Base-by-base conservation (phyloP, 106 monocot species). In the Hemerocallis citrina region DNA sequence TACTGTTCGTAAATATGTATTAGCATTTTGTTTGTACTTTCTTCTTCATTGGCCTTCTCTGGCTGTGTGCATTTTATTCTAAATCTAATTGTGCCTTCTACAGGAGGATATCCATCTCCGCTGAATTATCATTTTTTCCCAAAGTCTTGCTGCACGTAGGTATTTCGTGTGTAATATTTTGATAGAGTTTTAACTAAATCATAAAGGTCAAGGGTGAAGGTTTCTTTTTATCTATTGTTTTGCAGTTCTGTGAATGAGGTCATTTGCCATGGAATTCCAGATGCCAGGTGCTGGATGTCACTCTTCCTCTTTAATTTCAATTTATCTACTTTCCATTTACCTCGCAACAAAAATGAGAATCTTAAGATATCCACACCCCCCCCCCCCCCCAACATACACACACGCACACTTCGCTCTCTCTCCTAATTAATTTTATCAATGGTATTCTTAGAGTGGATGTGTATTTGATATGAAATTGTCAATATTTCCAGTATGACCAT, bases 81-180 rank as follows among this genome's bases (percentile, higher is more conserved):
- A 2, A 59, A n/a, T n/a, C n/a, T n/a, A n/a, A 49, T 8, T 62
- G 29, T 19, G 39, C 7, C 34, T 12, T 64, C 64, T 63, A 66
- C 84, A 98, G 98, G 98, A 59, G 98, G 74, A 63, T 98, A 98
- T 64, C 98, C 98, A 43, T 98, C 98, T 54, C 92, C 98, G 30
- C 63, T 98, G 31, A 98, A 98, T 62, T 98, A 98, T 42, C 79
- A 92, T 71, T 98, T 98, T 77, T 98, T 98, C 66, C 98, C 98
- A 17, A 98, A 98, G 66, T 91, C 98, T 70, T 98, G 98, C 75
- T 98, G 98, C 98, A 98, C 98, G 98, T 98, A 98, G 49, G 98
- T 61, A 52, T 74, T 36, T 55, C 16, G 9, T 19, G 11, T 7
- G 15, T 47, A 23, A 34, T 70, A 19, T 30, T 23, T 31, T 34